Evolutionary conservation across 78 protist species (phyloP).

Genomic region (Creolimax fragrantissima): DNA sequence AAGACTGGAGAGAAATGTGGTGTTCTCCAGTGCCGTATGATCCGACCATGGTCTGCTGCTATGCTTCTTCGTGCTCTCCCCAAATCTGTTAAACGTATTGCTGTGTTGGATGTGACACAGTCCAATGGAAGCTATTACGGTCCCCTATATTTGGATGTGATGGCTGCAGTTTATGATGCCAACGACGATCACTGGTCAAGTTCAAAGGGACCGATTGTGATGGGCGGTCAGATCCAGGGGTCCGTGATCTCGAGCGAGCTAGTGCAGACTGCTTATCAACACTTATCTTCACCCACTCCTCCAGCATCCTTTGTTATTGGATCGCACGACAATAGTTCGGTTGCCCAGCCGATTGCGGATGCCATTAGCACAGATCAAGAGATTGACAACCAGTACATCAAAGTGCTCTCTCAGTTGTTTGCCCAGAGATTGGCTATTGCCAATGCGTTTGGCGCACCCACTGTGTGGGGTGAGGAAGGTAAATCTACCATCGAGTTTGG

Average conservation of each 20-base stretch:
- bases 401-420: background rate
- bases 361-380: background rate
- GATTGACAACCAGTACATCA: background rate
- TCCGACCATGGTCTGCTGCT: slow-evolving; percentile 22
- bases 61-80: background rate
- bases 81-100: background rate
- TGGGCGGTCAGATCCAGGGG: background rate
- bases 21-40: background rate
- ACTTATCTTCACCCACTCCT: background rate
- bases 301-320: background rate
- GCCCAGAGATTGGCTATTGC: background rate
- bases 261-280: background rate
- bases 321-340: background rate
- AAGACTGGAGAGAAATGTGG: background rate
- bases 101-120: background rate
- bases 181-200: background rate
- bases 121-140: background rate
- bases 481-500: background rate
- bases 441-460: background rate
- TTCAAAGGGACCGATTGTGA: background rate
- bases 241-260: background rate
- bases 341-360: background rate
- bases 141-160: slow-evolving; percentile 9
- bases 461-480: background rate
- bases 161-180: background rate